Evolutionary conservation across 2,329 filamentous ascomycete species (phyloP).

Genomic region (Knufia fluminis): DNA sequence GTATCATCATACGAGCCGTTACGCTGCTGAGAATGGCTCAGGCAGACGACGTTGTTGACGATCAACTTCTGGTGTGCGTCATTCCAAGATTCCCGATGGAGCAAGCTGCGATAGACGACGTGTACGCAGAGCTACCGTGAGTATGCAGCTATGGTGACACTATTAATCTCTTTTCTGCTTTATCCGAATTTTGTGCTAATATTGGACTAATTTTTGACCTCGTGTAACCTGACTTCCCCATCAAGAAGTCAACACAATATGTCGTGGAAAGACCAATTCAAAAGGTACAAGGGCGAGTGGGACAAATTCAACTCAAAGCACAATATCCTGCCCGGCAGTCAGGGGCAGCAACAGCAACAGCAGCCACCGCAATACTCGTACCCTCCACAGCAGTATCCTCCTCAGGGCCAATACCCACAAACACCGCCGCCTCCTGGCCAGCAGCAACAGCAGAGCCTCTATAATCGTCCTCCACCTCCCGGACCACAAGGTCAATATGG

Average conservation of each 20-base stretch:
- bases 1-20: too few relatives aligned
- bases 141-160: too few relatives aligned
- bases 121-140: too few relatives aligned
- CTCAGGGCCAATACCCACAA: background rate
- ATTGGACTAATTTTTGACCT: background rate
- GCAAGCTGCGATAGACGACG: too few relatives aligned
- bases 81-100: too few relatives aligned
- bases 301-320: constrained; percentile 8
- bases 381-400: constrained; percentile 8
- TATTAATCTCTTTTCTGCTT: too few relatives aligned
- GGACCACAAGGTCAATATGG: constrained; percentile 10
- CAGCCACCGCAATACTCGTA: constrained; percentile 5
- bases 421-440: background rate
- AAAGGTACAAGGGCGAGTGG: constrained; percentile 6
- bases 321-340: constrained; percentile 6
- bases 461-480: constrained; percentile 11
- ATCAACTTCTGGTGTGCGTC: too few relatives aligned
- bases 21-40: too few relatives aligned
- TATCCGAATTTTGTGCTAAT: too few relatives aligned
- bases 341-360: constrained; percentile 7
- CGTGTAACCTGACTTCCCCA: background rate
- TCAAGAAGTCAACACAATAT: background rate
- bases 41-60: too few relatives aligned
- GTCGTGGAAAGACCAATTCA: constrained; percentile 9
- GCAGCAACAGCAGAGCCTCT: constrained; percentile 2